phyloP scores from a whole-genome alignment of 2,329 filamentous ascomycete species.

The Colletotrichum sp. region DNA sequence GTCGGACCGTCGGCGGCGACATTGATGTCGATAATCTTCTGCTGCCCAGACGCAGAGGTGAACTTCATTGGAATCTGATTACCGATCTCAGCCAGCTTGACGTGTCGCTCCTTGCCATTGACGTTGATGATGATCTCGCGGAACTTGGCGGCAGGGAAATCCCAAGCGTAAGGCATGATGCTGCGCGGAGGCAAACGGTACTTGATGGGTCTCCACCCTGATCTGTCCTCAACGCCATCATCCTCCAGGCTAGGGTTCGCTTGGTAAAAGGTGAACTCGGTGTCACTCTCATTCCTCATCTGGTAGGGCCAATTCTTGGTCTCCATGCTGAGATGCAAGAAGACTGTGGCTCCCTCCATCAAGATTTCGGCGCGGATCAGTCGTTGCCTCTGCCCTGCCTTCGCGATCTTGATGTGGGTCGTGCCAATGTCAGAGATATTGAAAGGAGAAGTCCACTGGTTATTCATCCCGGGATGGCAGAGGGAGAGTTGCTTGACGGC shows the following conservation, averaged over 20 bases:
- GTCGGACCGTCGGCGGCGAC: conserved; percentile 95
- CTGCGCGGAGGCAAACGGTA: conserved; percentile 92
- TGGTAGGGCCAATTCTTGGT: conserved; percentile 98
- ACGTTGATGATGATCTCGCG: conserved; percentile 88
- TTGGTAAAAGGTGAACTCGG: conserved; percentile 96
- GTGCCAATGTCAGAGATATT: conserved; percentile 95
- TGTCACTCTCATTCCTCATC: conserved; percentile 97
- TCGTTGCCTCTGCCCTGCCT: conserved; percentile 85
- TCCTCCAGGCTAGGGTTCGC: conserved; percentile 92
- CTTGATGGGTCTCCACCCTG: conserved; percentile 89
- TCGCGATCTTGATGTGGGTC: conserved; percentile 91
- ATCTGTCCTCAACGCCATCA: conserved; percentile 81
- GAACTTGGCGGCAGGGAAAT: conserved; percentile 96
- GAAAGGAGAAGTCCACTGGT: conserved; percentile 97
- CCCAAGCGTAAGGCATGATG: conserved; percentile 99
- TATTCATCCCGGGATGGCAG: conserved; percentile 92
- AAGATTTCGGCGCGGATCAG: conserved; percentile 88
- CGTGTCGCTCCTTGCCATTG: conserved; percentile 82
- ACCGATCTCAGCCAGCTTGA: conserved; percentile 95
- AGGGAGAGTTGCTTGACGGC: conserved; percentile 88
- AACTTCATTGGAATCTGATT: conserved; percentile 96
- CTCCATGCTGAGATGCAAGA: conserved; percentile 88
- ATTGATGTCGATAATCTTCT: conserved; percentile 95
- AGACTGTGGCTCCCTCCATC: conserved; percentile 92
- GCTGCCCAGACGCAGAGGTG: conserved; percentile 66